Evolutionary conservation across 2,329 filamentous ascomycete species (phyloP), one percentile per base, ranked within the genome.

Genomic region (Neoarthrinium moseri): DNA sequence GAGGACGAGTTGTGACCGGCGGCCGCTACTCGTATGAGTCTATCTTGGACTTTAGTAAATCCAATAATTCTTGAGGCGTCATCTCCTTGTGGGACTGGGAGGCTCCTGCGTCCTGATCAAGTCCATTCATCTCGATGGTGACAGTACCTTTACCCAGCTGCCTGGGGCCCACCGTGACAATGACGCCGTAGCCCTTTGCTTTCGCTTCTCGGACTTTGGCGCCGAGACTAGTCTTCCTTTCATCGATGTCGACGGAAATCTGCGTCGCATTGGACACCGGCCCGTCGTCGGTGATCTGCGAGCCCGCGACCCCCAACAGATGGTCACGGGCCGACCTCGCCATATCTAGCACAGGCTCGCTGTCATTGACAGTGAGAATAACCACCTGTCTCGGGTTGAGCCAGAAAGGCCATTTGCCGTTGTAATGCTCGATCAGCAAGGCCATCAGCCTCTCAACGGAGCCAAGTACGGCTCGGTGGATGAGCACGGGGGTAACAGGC

Each of bases 371-470:
- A 0, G 87, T 87, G 24, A 94, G 66, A 46, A 95, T 78, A 36
- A 86, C 81, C 33, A 81, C 84, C 60, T 94, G 91, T 5, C 83
- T 80, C 1, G 90, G 90, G 45, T 87, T 91, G 8, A 95, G 74
- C 91, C 90, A 95, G 63, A 95, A 92, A 4, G 90, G 90, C 81
- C 89, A 95, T 47, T 77, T 79, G 13, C 88, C 88, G 46, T 85
- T 77, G 56, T 91, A 89, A 54, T 89, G 86, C 66, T 95, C 91
- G 45, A 94, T 91, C 32, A 95, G 68, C 12, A 95, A 73, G 4
- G 90, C 90, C 77, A 95, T 85, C 51, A 95, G 82, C 36, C 91
- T 80, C 67, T 95, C 90, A 5, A 95, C 78, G 0, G 88, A 94
- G 13, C 90, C 90, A 42, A 95, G 77, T 27, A 95, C 86, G 12